Conservation (phyloP, 2,329 filamentous ascomycete species). For the Ophiosphaerella korrae region DNA sequence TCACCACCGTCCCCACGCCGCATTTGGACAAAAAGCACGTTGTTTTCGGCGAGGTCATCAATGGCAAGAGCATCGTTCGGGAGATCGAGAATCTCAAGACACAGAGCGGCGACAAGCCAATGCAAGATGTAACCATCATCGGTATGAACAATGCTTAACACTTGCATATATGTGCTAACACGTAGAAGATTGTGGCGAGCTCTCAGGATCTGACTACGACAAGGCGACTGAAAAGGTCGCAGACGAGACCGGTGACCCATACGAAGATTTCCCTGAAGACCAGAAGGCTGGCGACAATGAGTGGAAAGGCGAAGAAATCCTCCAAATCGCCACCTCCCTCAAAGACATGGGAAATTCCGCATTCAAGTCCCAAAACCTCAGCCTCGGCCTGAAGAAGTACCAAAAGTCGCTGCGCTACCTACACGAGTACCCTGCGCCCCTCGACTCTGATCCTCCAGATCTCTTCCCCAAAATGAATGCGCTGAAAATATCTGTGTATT, state of each 20-base stretch:
- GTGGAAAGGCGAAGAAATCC: constrained; percentile 69
- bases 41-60: constrained; percentile 92
- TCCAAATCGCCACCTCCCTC: constrained; percentile 80
- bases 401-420: constrained; percentile 90
- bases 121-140: constrained; percentile 65
- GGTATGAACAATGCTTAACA: constrained; percentile 34
- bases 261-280: constrained; percentile 96
- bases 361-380: constrained; percentile 78
- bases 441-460: constrained; percentile 71
- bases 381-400: constrained; percentile 84
- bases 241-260: constrained; percentile 84
- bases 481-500: constrained; percentile 84
- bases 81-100: constrained; percentile 86
- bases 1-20: constrained; percentile 92
- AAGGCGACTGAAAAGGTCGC: constrained; percentile 70
- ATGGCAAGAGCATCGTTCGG: constrained; percentile 87
- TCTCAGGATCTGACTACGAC: constrained; percentile 72
- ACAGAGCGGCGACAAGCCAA: constrained; percentile 76
- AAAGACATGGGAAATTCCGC: constrained; percentile 93
- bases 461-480: constrained; percentile 70
- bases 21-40: constrained; percentile 97
- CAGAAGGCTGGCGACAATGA: constrained; percentile 60
- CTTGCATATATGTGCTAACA: constrained; percentile 1
- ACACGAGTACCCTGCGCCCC: constrained; percentile 76
- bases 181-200: constrained; percentile 78